Base-by-base conservation (phyloP, 1,284 basidiomycete genomes). In the Pulchroboletus neoregius region DNA sequence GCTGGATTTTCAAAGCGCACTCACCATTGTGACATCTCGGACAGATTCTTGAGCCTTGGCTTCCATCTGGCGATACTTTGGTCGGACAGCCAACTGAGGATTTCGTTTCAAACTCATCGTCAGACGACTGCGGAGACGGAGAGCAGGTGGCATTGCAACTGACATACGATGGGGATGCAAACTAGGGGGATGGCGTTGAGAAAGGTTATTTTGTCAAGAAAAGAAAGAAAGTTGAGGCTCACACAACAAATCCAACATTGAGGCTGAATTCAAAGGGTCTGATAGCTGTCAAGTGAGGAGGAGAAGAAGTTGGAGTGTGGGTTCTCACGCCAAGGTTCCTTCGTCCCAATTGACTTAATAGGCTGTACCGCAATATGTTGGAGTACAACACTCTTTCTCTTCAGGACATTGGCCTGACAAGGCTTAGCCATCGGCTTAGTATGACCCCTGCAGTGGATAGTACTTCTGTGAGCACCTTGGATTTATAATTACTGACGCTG, bases 11-110 rank as follows among this genome's bases (percentile, higher is more conserved):
- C 24, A 44, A 11, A 9, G 13, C 1, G 15, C 13, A 53, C 65
- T 39, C 26, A 75, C 74, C 71, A 28, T 78, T 79, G 49, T 76
- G 62, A 46, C 76, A 79, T 43, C 69, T 65, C 2, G 78, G 76
- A 50, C 76, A 78, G 31, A 79, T 54, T 30, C 76, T 66, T 15
- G 70, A 54, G 4, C 62, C 67, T 38, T 68, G 68, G 46, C 68
- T 62, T 18, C 72, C 74, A 13, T 72, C 67, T 7, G 73, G 67
- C 37, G 70, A 71, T 45, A 78, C 58, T 50, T 62, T 74, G 10
- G 71, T 74, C 20, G 71, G 66, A 55, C 76, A 75, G 12, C 78
- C 76, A 39, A 78, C 78, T 79, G 52, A n/a, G 40, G 31, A 39
- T 37, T 34, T 34, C 39, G 26, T n/a, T n/a, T n/a, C n/a, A 33